Percentiles rank a stretch among this genome's conserved stretches.
These are phyloP conservation scores for Blepharisma japonicum DNA, from an alignment of 73 alveolate species.

Conservation along the genomic window DNA sequence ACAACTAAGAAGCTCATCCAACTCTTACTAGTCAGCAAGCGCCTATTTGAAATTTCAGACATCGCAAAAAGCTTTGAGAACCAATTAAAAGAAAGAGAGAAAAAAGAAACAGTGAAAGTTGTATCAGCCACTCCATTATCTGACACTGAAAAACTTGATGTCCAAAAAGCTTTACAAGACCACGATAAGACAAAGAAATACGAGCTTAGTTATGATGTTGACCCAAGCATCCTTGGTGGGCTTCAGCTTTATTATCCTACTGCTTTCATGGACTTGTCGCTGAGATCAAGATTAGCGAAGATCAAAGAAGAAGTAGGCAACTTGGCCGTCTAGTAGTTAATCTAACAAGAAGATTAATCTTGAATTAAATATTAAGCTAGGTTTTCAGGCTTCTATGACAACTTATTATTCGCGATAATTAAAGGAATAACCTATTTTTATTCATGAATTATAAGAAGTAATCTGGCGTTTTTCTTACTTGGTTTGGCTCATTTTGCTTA, in stretches of 20 bases:
- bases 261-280: constrained; percentile 15
- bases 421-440: no score
- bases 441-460: no score
- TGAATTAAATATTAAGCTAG: no score
- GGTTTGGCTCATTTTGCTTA: no score
- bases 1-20: no score
- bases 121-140: not conserved
- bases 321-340: not conserved
- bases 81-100: not conserved
- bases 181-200: not conserved
- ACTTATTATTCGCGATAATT: no score
- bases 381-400: no score
- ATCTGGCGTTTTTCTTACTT: no score
- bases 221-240: constrained; percentile 26
- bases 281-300: constrained; percentile 12
- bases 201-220: constrained; percentile 2
- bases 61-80: not conserved
- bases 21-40: no score
- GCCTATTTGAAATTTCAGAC: no score
- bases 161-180: not conserved
- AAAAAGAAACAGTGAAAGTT: constrained; percentile 9
- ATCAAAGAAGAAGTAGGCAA: constrained; percentile 21
- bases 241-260: constrained; percentile 24
- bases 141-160: not conserved
- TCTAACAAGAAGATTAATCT: no score